Evolutionary conservation across 768 basidiomycete species (phyloP), one percentile per base, ranked within the genome.

Genomic region (Lentinus brumalis): DNA sequence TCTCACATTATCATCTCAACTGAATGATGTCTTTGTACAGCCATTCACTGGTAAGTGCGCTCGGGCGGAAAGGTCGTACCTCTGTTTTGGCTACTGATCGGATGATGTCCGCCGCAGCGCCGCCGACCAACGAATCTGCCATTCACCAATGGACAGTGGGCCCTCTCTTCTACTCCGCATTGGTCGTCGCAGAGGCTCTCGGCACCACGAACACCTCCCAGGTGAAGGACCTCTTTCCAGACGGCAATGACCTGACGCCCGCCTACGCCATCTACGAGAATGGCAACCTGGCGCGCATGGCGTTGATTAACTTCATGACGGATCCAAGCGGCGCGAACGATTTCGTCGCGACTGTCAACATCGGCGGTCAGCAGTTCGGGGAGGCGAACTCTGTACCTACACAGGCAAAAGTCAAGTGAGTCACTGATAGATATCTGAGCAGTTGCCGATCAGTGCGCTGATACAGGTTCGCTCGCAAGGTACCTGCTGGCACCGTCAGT

Each of bases 211-310:
- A 77, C 68, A 66, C 59, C 6, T 56, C 78, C 2, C 79, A 77
- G 62, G 71, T 84, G 39, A 67, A 79, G 50, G 81, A 83, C 69
- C 71, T 83, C 35, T 51, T 66, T 32, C 66, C 72, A 31, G 68
- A 70, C 21, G 71, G 66, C 52, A 73, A 73, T 70, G 70, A 71
- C 30, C 77, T 67, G 64, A 79, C 77, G 30, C 82, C 82, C 4
- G 78, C 70, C 1, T 86, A 84, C 66, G 79, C 76, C 9, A 68
- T 82, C 45, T 83, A 82, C 70, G 82, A 83, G 65, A 70, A 76
- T 65, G 80, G 75, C 26, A 45, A 71, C 72, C 76, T 80, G 9
- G 66, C 74, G 10, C 71, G 78, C 52, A 66, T 83, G 4, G 79
- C 75, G 11, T 66, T 83, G 26, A 74, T 85, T 76, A 86, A 86